Evolutionary conservation across 176 grass and related monocot species (phyloP).

Genomic region (Avena atlantica): DNA sequence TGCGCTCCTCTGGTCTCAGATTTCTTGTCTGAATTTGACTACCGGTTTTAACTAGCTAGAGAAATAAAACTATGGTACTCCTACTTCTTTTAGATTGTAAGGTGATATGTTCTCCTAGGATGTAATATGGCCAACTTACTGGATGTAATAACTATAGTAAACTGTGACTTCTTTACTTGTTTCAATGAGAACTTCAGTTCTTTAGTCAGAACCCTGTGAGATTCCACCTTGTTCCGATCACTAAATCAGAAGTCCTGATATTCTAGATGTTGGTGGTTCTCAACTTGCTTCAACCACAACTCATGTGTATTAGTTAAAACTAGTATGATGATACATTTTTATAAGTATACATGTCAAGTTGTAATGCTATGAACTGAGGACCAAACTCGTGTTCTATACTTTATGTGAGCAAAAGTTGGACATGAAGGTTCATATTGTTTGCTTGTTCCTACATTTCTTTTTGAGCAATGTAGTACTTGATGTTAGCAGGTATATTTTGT

Average conservation of each 20-base stretch:
- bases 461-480: neutral
- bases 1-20: neutral
- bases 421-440: neutral
- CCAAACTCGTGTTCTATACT: constrained; percentile 14
- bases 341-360: neutral
- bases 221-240: too few relatives aligned
- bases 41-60: constrained; percentile 4
- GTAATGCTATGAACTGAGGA: constrained; percentile 1
- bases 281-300: neutral
- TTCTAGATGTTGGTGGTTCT: neutral
- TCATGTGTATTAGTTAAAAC: neutral
- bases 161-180: neutral
- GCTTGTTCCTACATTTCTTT: neutral
- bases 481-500: neutral
- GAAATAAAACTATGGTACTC: constrained; percentile 10
- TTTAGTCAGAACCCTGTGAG: neutral
- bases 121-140: neutral
- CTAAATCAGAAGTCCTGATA: neutral
- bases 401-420: constrained; percentile 10
- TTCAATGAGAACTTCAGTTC: neutral
- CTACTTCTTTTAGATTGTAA: neutral
- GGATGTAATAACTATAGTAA: neutral
- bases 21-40: constrained; percentile 15
- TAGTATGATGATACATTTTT: neutral
- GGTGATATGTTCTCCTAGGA: constrained; percentile 13